Base-by-base conservation (phyloP, 148 eudicot species). In the Cornus suecica region DNA sequence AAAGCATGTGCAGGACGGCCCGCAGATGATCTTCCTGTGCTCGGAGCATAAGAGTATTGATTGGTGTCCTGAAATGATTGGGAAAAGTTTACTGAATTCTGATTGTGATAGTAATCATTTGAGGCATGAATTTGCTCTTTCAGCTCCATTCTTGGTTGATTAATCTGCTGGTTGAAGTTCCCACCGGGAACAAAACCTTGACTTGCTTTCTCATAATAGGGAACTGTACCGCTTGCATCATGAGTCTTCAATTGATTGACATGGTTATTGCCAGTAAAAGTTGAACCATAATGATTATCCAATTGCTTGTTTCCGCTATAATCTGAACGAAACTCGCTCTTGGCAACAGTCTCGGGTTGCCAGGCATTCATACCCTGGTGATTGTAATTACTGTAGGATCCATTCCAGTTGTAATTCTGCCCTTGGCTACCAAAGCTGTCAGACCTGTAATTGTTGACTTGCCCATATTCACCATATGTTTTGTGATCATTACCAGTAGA, bases 1-100 rank as follows among this genome's bases (percentile, higher is more conserved):
- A 94, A 85, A 25, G 98, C 94, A 88, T 91, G 97, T 0, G 90
- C 81, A 72, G 94, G 94, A 56, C 94, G 94, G 25, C 91, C 94
- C 22, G 86, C 86, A 64, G 94, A 84, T 77, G 94, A 90, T 61
- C 97, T 87, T 80, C 90, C 88, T 11, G 80, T 76, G 52, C 69
- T 79, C 22, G 92, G 81, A 71, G 54, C 72, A 80, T 74, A 73
- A 63, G 88, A 75, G 69, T 42, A 68, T 68, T 81, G 86, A 71
- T 78, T 68, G 65, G 81, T 74, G 48, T 74, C 76, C 69, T 84
- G 89, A 74, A 80, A 73, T 65, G 82, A 88, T 74, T 88, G 90
- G n/a, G 89, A 63, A 79, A 70, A 78, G 70, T 42, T 74, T 23
- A 69, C 67, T 22, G 81, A 48, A 73, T 79, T 83, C 29, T 90